These are phyloP conservation scores for Ophiorrhiza pumila DNA, from an alignment of 257 asterid genomes.

Conservation along the genomic window DNA sequence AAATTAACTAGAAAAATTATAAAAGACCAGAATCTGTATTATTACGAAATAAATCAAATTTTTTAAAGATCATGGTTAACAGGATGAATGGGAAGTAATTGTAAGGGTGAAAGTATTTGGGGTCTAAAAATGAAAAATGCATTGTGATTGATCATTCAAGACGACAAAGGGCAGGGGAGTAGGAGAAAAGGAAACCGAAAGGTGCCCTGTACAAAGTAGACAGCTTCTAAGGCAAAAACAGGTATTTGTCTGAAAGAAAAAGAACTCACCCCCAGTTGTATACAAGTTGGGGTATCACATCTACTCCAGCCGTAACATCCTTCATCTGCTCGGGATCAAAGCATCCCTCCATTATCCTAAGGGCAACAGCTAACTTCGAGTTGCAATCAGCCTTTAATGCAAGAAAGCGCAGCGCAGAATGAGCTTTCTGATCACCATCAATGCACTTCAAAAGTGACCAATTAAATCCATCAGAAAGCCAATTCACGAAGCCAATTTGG, in stretches of 20 bases:
- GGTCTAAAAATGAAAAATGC: neutral
- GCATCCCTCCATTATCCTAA: conserved; percentile 90
- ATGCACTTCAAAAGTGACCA: conserved; percentile 84
- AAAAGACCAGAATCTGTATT: no score
- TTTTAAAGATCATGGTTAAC: no score
- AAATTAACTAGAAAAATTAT: no score
- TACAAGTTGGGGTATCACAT: conserved; percentile 90
- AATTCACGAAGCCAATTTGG: conserved; percentile 54
- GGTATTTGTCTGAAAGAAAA: conserved; percentile 7
- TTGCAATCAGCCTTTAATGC: conserved; percentile 85
- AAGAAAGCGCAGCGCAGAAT: conserved; percentile 45
- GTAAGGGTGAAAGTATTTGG: no score
- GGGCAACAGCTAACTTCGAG: conserved; percentile 89
- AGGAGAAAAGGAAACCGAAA: neutral
- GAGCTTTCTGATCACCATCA: conserved; percentile 65
- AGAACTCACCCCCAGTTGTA: conserved; percentile 87
- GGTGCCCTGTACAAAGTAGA: conserved; percentile 4
- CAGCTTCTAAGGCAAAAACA: neutral
- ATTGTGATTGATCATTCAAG: neutral
- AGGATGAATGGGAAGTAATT: no score
- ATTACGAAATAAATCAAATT: no score
- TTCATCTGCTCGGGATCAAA: conserved; percentile 93
- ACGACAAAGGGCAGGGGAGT: neutral
- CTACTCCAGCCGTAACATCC: conserved; percentile 80
- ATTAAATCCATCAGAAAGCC: conserved; percentile 54